Base-by-base conservation (phyloP, 305 asterid species). In the Nicotiana rustica region DNA sequence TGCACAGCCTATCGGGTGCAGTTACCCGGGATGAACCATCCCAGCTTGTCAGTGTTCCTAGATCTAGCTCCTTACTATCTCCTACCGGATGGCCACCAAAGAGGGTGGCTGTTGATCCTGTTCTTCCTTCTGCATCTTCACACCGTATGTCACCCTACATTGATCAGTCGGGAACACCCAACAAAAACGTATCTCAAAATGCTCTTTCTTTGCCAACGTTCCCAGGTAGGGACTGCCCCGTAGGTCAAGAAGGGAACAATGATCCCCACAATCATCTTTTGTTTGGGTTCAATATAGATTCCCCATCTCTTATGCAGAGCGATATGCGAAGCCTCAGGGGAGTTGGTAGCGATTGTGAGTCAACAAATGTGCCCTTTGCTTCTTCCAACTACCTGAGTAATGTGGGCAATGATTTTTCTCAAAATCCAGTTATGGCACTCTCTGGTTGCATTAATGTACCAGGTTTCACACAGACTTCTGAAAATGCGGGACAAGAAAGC, bases 271-370 rank as follows among this genome's bases (percentile, higher is more conserved):
- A 86, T 85, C 82, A 90, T 86, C 89, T 89, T 59, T 88, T 92
- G 44, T 93, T 94, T 57, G 97, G 98, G 82, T 92, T 91, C 55
- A 93, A 92, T 83, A 90, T 91, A 82, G 97, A 94, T 83, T 83
- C 92, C 18, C 85, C 94, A 6, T 84, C 92, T 81, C 92, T 90
- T 81, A 83, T 91, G 89, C 91, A 86, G 61, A 91, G 83, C 57
- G 92, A 88, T 71, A 84, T 91, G 85, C 83, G 92, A 15, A 87
- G 82, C 85, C 87, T 90, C 59, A 89, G 89, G 82, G 90, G 91
- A 80, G 91, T 91, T 68, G 91, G 84, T 69, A 84, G 89, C 67
- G 92, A 86, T 38, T 85, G 90, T 84, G 89, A 89, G 69, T 89
- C 88, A 29, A 56, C 87, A n/a, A 79, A 80, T 29, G 85, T 86